phyloP scores from a whole-genome alignment of 2,329 filamentous ascomycete genomes.

The Herpotrichia juniperi region DNA sequence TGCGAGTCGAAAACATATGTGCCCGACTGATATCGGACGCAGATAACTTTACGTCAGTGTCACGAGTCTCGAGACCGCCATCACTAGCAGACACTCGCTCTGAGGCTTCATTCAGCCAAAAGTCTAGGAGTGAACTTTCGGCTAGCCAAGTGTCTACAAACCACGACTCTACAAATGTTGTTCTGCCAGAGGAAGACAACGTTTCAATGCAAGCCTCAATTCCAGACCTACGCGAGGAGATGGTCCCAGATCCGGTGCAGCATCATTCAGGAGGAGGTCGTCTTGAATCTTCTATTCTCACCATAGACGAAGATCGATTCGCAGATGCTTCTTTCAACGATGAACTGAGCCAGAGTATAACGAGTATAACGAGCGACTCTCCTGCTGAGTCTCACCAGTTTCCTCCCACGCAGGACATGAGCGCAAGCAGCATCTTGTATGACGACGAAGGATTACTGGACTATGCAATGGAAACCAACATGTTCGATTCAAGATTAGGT shows the following conservation, averaged over 20 bases:
- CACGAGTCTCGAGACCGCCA: slow-evolving; percentile 63
- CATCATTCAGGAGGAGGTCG: slow-evolving; percentile 10
- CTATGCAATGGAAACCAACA: slow-evolving; percentile 38
- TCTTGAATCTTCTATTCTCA: slow-evolving; percentile 34
- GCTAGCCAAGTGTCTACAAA: slow-evolving; percentile 15
- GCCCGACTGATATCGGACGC: slow-evolving; percentile 72
- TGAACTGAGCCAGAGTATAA: slow-evolving; percentile 21
- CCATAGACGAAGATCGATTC: slow-evolving; percentile 49
- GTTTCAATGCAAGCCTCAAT: slow-evolving; percentile 3
- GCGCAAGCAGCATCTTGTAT: slow-evolving; percentile 38
- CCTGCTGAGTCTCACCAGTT: slow-evolving; percentile 14
- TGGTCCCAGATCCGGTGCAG: slow-evolving; percentile 1
- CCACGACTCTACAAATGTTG: slow-evolving; percentile 1
- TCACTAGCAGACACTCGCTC: slow-evolving; percentile 63
- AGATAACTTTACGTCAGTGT: slow-evolving; percentile 67
- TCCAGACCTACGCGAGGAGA: neutral
- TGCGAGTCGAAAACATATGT: slow-evolving; percentile 67
- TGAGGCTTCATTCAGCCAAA: slow-evolving; percentile 27
- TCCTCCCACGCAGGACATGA: slow-evolving; percentile 20
- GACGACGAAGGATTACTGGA: slow-evolving; percentile 42
- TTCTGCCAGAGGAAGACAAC: neutral
- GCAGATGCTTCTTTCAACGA: slow-evolving; percentile 50
- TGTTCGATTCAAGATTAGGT: slow-evolving; percentile 29
- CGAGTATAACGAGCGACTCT: slow-evolving; percentile 11
- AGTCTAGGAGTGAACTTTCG: slow-evolving; percentile 23